A percentile compares a stretch with the other conserved stretches of the same genome.
Evolutionary conservation across 2,329 filamentous ascomycete species (phyloP).

Genomic region (Paecilomyces variotii): DNA sequence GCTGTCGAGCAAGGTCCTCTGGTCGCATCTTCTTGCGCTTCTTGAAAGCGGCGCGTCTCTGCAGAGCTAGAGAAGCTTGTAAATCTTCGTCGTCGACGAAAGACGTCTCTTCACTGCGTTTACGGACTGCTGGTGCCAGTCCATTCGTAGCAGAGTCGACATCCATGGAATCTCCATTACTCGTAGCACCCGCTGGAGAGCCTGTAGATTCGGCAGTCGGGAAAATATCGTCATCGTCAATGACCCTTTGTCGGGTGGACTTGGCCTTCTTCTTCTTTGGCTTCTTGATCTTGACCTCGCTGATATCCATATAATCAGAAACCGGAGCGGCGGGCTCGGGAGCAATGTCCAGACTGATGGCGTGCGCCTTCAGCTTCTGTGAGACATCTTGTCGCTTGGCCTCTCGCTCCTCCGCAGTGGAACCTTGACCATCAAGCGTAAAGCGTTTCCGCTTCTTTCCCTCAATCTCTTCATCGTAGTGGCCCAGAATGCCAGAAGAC

Average conservation of each 20-base stretch:
- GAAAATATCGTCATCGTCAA: slow-evolving; percentile 54
- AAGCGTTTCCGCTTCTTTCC: slow-evolving; percentile 86
- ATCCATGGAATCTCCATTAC: slow-evolving; percentile 58
- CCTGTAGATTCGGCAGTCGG: slow-evolving; percentile 26
- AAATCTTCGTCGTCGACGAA: slow-evolving; percentile 90
- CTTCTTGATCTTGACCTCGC: slow-evolving; percentile 88
- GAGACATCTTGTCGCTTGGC: slow-evolving; percentile 46
- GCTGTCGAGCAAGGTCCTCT: slow-evolving; percentile 75
- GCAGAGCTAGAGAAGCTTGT: slow-evolving; percentile 74
- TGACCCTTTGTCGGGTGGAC: slow-evolving; percentile 59
- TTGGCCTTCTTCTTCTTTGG: slow-evolving; percentile 81
- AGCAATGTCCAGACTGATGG: slow-evolving; percentile 65
- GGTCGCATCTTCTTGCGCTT: slow-evolving; percentile 82
- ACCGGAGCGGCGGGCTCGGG: slow-evolving; percentile 51
- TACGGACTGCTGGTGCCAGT: slow-evolving; percentile 42
- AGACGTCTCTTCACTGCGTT: slow-evolving; percentile 57
- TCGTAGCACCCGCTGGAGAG: slow-evolving; percentile 11
- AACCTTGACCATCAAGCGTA: slow-evolving; percentile 72
- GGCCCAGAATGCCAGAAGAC: slow-evolving; percentile 64
- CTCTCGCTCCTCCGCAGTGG: slow-evolving; percentile 56
- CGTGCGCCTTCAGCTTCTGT: slow-evolving; percentile 57
- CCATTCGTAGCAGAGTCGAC: slow-evolving; percentile 52
- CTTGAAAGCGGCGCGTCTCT: slow-evolving; percentile 75
- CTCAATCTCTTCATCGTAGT: slow-evolving; percentile 93
- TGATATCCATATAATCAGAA: slow-evolving; percentile 83